phyloP scores from a whole-genome alignment of 2,329 filamentous ascomycete genomes.

The Fusarium azukiicola region DNA sequence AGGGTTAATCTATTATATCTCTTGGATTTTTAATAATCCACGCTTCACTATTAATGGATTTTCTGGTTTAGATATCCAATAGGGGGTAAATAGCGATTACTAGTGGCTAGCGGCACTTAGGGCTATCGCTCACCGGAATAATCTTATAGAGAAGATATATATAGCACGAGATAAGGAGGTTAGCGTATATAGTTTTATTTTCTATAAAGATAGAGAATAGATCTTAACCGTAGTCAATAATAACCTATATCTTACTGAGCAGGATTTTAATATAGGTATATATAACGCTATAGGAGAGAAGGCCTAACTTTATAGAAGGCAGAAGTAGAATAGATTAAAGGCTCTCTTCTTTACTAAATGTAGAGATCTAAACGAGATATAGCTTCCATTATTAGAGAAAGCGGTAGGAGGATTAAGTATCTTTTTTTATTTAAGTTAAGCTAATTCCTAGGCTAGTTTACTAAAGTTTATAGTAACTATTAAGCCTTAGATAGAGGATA shows the following conservation, averaged over 20 bases:
- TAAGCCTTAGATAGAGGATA: slow-evolving; percentile 84
- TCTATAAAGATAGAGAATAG: slow-evolving; percentile 86
- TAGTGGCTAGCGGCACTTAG: slow-evolving; percentile 87
- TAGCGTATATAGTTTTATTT: slow-evolving; percentile 88
- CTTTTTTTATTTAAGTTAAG: accelerated
- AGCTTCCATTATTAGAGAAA: slow-evolving; percentile 87
- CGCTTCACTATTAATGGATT: slow-evolving; percentile 66
- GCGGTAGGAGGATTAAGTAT: slow-evolving; percentile 63
- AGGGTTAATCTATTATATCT: slow-evolving; percentile 65
- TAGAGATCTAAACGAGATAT: slow-evolving; percentile 85
- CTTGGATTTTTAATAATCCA: slow-evolving; percentile 67
- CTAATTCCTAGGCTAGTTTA: slow-evolving; percentile 69
- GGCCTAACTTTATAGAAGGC: slow-evolving; percentile 79
- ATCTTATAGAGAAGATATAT: slow-evolving; percentile 83
- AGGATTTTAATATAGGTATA: slow-evolving; percentile 67
- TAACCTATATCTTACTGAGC: slow-evolving; percentile 67
- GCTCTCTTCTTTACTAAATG: slow-evolving; percentile 87
- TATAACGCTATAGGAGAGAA: slow-evolving; percentile 70
- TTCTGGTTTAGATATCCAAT: slow-evolving; percentile 65
- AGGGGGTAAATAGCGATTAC: slow-evolving; percentile 81
- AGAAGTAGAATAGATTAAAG: slow-evolving; percentile 84
- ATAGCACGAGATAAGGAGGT: slow-evolving; percentile 83
- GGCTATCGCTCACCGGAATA: slow-evolving; percentile 83
- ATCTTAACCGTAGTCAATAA: slow-evolving; percentile 86
- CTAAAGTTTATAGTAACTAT: slow-evolving; percentile 88